Base-by-base conservation (phyloP, 1,284 basidiomycete genomes). In the Pseudozyma tsukubaensis region DNA sequence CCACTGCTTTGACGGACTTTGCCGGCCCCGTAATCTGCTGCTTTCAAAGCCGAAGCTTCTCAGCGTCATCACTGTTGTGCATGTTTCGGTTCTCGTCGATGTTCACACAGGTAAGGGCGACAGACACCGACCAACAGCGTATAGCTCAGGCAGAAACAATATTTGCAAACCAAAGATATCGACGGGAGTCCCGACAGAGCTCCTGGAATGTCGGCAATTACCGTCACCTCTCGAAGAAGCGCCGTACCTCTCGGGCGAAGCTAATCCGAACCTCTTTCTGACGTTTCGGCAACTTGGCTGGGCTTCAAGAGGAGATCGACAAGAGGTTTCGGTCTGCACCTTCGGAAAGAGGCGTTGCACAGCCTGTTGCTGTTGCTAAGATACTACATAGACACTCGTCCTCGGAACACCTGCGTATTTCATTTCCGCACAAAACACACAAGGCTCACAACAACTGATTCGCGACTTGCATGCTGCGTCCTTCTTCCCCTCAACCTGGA, bases 1-100 rank as follows among this genome's bases (percentile, higher is more conserved):
- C 3, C 2, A 16, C n/a, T 4, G 12, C 14, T 8, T 21, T 35
- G 4, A 49, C 59, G 59, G 65, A 61, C 45, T 68, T 68, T 50
- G 59, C 49, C 64, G 64, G 53, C 58, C 53, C 36, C 53, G 50
- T 42, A 50, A 39, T 39, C 44, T 39, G 21, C 49, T 35, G 37
- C 21, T 50, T 11, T 34, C 45, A 36, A n/a, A 37, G 16, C 14
- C 6, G 42, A 48, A 9, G 43, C 34, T 21, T 3, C 34, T 47
- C 43, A 47, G 39, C 51, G 19, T 45, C 52, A 37, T 54, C 18
- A 54, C 11, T 3, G 34, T 2, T 13, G 21, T 29, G 2, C 19
- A 7, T 13, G 21, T 19, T 19, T 51, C 56, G 57, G 50, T 34
- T 18, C 50, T 48, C 43, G 57, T 59, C 57, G 57, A 50, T 52